Conservation (phyloP, 208 protist species). For the Blechomonas ayalai region DNA sequence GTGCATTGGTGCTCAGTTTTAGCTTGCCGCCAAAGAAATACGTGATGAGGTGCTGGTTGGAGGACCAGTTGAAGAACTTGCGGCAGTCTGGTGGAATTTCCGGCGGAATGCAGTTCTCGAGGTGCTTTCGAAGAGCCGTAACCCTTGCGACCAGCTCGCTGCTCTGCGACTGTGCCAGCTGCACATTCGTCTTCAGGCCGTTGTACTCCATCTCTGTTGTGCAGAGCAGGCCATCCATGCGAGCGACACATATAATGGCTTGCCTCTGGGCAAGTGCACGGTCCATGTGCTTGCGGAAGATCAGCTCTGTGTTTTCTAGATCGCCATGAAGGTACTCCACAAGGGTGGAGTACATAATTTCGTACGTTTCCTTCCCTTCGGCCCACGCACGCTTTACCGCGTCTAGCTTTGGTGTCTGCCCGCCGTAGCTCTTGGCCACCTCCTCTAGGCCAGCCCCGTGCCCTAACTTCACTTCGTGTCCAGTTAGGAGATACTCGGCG, state of each 20-base stretch:
- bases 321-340: conserved; percentile 87
- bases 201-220: conserved; percentile 94
- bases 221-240: conserved; percentile 88
- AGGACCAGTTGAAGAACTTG: conserved; percentile 92
- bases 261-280: conserved; percentile 68
- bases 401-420: conserved; percentile 81
- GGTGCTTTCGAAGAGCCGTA: conserved; percentile 37
- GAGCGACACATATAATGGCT: conserved; percentile 68
- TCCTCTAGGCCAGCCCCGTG: conserved; percentile 81
- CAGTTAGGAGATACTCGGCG: conserved; percentile 86
- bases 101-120: conserved; percentile 66
- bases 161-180: conserved; percentile 72
- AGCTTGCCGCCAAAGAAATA: conserved; percentile 89
- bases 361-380: conserved; percentile 84
- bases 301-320: conserved; percentile 88
- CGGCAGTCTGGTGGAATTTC: conserved; percentile 80
- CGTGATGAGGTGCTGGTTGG: conserved; percentile 77
- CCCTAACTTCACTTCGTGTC: conserved; percentile 81
- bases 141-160: conserved; percentile 74
- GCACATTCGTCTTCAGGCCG: conserved; percentile 85
- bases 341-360: conserved; percentile 79
- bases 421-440: conserved; percentile 88
- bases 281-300: conserved; percentile 89
- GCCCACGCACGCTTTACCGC: conserved; percentile 88
- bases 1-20: conserved; percentile 79